Percentiles rank a stretch among this genome's conserved stretches.
Conservation (phyloP, 108 stramenopile genomes). For the Seminavis robusta region DNA sequence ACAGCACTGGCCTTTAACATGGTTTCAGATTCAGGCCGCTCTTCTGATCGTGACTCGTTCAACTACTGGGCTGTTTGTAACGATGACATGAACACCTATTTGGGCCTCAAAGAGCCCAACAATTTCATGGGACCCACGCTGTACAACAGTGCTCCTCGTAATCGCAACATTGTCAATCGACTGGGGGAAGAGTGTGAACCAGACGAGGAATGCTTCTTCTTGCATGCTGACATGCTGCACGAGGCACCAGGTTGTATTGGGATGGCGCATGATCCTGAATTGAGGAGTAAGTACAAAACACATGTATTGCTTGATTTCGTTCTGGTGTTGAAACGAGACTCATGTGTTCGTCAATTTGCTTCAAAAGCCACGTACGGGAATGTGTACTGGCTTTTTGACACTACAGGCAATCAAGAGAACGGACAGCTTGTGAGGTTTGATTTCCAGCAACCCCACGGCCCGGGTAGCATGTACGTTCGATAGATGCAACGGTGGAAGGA, state of each 20-base stretch:
- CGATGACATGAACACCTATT: constrained; percentile 39
- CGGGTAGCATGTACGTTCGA: constrained; percentile 44
- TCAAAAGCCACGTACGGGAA: constrained; percentile 35
- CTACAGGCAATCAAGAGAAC: constrained; percentile 30
- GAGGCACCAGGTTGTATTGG: constrained; percentile 45
- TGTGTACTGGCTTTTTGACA: constrained; percentile 45
- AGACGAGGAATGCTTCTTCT: constrained; percentile 45
- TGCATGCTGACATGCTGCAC: constrained; percentile 55
- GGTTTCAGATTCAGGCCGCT: constrained; percentile 29
- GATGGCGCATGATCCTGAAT: constrained; percentile 49
- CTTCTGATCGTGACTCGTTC: constrained; percentile 36
- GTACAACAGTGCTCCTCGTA: constrained; percentile 29
- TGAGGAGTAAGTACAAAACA: too few species aligned
- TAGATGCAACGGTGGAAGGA: too few species aligned
- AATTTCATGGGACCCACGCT: constrained; percentile 56
- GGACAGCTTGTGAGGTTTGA: constrained; percentile 46
- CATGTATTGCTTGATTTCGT: too few species aligned
- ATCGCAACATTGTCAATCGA: constrained; percentile 39
- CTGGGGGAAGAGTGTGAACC: constrained; percentile 34
- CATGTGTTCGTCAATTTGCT: too few species aligned
- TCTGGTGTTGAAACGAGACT: too few species aligned
- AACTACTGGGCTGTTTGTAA: constrained; percentile 51
- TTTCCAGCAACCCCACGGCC: constrained; percentile 49
- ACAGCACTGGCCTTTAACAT: constrained; percentile 48
- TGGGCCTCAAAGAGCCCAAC: constrained; percentile 33